Evolutionary conservation across 2,329 filamentous ascomycete genomes (phyloP), one percentile per base, ranked within the genome.

Genomic region (Botrytis fabae): DNA sequence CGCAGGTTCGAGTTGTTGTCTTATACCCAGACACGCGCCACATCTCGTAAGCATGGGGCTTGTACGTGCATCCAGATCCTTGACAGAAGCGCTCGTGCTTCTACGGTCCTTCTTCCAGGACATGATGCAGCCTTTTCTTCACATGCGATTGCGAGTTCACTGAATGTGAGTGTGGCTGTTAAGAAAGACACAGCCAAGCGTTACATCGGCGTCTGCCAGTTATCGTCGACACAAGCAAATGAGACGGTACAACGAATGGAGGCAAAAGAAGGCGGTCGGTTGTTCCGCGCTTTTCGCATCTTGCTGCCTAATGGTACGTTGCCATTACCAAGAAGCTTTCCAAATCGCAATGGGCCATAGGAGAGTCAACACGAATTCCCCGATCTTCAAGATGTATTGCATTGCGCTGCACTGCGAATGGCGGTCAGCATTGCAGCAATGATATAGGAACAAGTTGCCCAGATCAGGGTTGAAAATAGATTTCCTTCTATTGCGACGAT

Each of bases 381-480:
- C 28, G 6, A 20, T 20, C 48, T 68, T 25, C 32, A 28, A 48
- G 63, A 61, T 44, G 18, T 35, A 51, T 40, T 61, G 14, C 8
- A 42, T 40, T 32, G 44, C 12, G 20, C 32, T 61, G 14, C 8
- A 42, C 48, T 32, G 44, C 12, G 20, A 69, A 51, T 59, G 6
- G 54, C 54, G 54, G 63, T 69, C 54, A 69, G 51, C 54, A 35
- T 69, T 48, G 18, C 42, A 59, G 44, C 10, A 42, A 72, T 72
- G 63, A 72, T 72, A 69, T 72, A 72, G 63, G 54, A n/a, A 68
- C 70, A 64, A 71, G 70, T 72, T 72, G 54, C 70, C 70, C 63
- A 35, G 70, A 38, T 69, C 59, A 44, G 18, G 40, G 61, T 69
- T 48, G 40, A 35, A 54, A 69, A 69, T 51, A 69, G 28, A 69